Evolutionary conservation across 495 filamentous ascomycete species (phyloP).

Genomic region (Sabuloglossum arenarium): DNA sequence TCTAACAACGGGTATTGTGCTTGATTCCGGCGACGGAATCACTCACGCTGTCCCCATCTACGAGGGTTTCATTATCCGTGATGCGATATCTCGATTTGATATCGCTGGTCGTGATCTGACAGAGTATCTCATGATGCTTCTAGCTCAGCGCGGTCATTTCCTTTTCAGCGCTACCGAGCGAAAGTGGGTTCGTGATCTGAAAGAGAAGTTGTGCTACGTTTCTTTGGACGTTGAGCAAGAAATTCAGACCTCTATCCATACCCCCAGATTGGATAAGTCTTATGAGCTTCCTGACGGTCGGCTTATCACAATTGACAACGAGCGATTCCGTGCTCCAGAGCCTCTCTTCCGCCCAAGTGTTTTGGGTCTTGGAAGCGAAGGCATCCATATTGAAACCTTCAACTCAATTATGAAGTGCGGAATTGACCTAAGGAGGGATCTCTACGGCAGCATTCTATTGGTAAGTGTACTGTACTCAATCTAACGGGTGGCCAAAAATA

Average conservation of each 20-base stretch:
- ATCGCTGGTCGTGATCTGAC: slow-evolving; percentile 99
- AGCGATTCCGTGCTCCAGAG: slow-evolving; percentile 98
- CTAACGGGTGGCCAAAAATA: no score
- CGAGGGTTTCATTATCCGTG: slow-evolving; percentile 98
- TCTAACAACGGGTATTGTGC: slow-evolving; percentile 99
- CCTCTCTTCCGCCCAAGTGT: slow-evolving; percentile 98
- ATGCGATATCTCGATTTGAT: slow-evolving; percentile 98
- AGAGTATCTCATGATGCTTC: slow-evolving; percentile 99
- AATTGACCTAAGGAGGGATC: slow-evolving; percentile 97
- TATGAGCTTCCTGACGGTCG: slow-evolving; percentile 99
- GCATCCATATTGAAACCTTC: slow-evolving; percentile 99
- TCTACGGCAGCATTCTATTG: slow-evolving; percentile 99
- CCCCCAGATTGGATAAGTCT: slow-evolving; percentile 96
- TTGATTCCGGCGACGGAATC: slow-evolving; percentile 99
- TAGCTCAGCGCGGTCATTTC: slow-evolving; percentile 96
- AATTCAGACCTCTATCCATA: slow-evolving; percentile 98
- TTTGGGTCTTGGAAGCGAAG: slow-evolving; percentile 89
- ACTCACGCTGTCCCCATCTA: slow-evolving; percentile 99
- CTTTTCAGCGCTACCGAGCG: slow-evolving; percentile 99
- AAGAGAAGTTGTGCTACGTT: slow-evolving; percentile 99
- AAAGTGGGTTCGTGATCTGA: slow-evolving; percentile 99
- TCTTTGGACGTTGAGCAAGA: slow-evolving; percentile 99
- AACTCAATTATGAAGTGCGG: slow-evolving; percentile 99
- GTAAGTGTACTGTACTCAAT: slow-evolving; percentile 33
- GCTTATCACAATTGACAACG: slow-evolving; percentile 99